Evolutionary conservation across 73 alveolate genomes (phyloP).

Genomic region (Paramecium caudatum): DNA sequence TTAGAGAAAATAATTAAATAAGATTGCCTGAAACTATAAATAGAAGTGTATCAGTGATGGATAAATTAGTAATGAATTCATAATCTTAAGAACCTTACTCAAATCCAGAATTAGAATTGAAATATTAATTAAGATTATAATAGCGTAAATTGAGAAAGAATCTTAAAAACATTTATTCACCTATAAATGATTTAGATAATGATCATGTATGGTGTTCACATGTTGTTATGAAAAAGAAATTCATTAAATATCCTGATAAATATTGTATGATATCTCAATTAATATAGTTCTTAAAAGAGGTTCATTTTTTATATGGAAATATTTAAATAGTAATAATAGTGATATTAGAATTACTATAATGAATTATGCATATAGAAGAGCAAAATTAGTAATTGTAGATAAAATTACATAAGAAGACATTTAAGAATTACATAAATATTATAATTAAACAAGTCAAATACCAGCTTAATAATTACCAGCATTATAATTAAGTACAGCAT

Average conservation of each 20-base stretch:
- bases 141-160: constrained; percentile 30
- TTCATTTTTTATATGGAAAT: constrained; percentile 32
- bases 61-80: constrained; percentile 40
- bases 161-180: neutral
- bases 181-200: constrained; percentile 46
- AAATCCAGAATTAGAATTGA: constrained; percentile 54
- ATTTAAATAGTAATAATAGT: constrained; percentile 7
- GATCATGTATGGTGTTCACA: constrained; percentile 57
- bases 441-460: neutral
- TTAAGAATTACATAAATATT: constrained; percentile 27
- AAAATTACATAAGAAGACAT: constrained; percentile 11
- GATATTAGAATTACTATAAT: constrained; percentile 15
- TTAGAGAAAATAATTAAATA: constrained; percentile 36
- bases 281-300: constrained; percentile 48
- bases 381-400: constrained; percentile 10
- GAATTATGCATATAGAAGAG: constrained; percentile 28
- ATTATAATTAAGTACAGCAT: too few relatives aligned
- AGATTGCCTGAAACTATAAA: constrained; percentile 36
- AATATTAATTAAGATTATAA: constrained; percentile 35
- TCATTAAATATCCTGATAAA: constrained; percentile 49
- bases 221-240: constrained; percentile 24
- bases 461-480: neutral
- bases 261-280: neutral
- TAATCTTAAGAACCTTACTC: neutral
- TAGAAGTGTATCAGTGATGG: constrained; percentile 30